These are phyloP conservation scores for Penicillium waksmanii DNA, from an alignment of 495 filamentous ascomycete genomes.

Conservation along the genomic window DNA sequence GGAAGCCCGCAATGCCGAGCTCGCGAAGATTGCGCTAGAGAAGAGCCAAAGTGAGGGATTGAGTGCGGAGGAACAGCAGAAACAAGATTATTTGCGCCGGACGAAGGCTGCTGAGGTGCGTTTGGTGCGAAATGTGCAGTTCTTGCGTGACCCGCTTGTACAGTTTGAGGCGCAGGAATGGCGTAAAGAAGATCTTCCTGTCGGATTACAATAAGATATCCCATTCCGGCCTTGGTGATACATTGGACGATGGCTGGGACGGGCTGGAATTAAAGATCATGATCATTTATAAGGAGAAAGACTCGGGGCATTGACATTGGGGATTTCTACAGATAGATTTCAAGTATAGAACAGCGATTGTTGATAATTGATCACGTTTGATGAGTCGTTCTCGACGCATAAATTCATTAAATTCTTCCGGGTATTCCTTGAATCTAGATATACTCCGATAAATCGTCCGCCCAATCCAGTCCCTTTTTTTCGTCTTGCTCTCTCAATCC, in stretches of 20 bases:
- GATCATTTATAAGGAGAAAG: neutral
- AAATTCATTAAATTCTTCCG: constrained; percentile 21
- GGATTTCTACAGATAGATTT: constrained; percentile 19
- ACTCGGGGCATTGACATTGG: neutral
- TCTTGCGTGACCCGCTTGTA: constrained; percentile 62
- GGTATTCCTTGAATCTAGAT: constrained; percentile 12
- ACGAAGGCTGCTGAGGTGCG: constrained; percentile 82
- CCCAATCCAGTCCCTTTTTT: neutral
- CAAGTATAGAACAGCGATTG: neutral
- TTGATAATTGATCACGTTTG: neutral
- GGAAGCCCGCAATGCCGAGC: constrained; percentile 62
- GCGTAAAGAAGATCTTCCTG: constrained; percentile 38
- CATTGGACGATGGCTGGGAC: constrained; percentile 3
- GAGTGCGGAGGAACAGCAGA: constrained; percentile 56
- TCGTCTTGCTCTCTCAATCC: neutral
- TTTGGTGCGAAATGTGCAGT: constrained; percentile 70
- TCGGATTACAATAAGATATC: constrained; percentile 22
- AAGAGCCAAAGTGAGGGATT: constrained; percentile 25
- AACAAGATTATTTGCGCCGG: constrained; percentile 64
- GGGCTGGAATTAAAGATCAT: neutral
- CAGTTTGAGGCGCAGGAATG: constrained; percentile 43
- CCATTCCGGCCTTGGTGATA: neutral
- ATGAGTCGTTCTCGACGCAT: constrained; percentile 7
- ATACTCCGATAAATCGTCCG: constrained; percentile 8
- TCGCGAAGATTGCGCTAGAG: constrained; percentile 27